phyloP scores from a whole-genome alignment of 1,284 basidiomycete species.

The Gomphus bonarii region DNA sequence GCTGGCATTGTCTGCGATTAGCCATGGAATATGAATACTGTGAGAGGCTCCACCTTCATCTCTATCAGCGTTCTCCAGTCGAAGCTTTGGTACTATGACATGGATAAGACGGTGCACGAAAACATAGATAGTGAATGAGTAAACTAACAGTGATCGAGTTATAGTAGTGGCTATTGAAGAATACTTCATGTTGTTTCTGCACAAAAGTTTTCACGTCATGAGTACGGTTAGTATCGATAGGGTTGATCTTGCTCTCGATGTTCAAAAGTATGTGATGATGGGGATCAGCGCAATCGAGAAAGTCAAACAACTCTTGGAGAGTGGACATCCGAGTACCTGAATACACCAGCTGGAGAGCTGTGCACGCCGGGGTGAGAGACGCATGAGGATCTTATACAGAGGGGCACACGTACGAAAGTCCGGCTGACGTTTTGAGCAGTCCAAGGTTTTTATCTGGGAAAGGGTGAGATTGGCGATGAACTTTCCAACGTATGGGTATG shows the following conservation, averaged over 20 bases:
- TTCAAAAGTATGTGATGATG: constrained; percentile 54
- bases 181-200: constrained; percentile 44
- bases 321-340: constrained; percentile 64
- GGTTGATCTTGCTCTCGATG: constrained; percentile 72
- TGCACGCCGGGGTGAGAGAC: neutral
- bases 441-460: constrained; percentile 65
- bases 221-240: constrained; percentile 45
- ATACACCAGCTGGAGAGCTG: constrained; percentile 54
- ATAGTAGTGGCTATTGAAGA: constrained; percentile 44
- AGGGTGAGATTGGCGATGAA: constrained; percentile 67
- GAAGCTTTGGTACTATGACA: constrained; percentile 57
- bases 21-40: too few species aligned
- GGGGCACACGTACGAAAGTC: constrained; percentile 43
- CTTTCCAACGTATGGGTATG: constrained; percentile 63
- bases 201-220: constrained; percentile 59
- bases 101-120: neutral
- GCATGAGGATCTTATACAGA: neutral
- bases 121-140: neutral
- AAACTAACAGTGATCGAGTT: constrained; percentile 47
- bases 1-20: constrained; percentile 18
- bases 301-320: constrained; percentile 62
- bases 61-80: constrained; percentile 63
- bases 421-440: constrained; percentile 57
- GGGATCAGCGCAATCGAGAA: constrained; percentile 61
- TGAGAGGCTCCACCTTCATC: constrained; percentile 44